Evolutionary conservation across 768 basidiomycete species (phyloP), one percentile per base, ranked within the genome.

Genomic region (Gymnopilus junonius): DNA sequence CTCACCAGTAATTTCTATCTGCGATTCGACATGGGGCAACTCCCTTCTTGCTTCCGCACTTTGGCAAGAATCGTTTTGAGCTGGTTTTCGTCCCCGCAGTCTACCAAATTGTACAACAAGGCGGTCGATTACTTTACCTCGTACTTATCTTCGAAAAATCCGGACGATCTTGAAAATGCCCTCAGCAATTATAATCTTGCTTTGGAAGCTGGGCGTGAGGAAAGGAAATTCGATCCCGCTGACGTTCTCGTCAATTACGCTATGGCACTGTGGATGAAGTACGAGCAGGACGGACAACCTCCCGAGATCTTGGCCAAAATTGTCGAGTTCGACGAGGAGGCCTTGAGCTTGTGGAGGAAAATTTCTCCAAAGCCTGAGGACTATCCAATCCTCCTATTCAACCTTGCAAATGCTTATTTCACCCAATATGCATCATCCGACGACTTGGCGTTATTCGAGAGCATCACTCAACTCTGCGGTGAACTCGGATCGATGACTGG

Each of bases 261-360:
- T 8, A 17, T 14, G 4, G 45, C 46, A n/a, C 20, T 59, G 14
- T 48, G 7, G 5, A 12, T 17, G 21, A 29, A 32, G 3, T 59
- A 50, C 23, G 21, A 34, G 3, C 14, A 15, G 7, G 20, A n/a
- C 5, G 50, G 27, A 11, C 42, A 37, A 34, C 31, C 43, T 2
- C 17, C 7, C 12, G 8, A 39, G 8, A 40, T 21, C 11, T n/a
- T 59, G 14, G 4, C 2, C 21, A n/a, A 37, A 11, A 32, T 59
- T n/a, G 48, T 59, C 34, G 32, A 35, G 34, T 27, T 59, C 1
- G 43, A 59, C 29, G 58, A 59, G 46, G 45, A 46, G 8, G 58
- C 58, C 8, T 31, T 48, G 10, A n/a, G 1, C 0, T 2, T 48
- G 14, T 59, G 29, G 40, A 40, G 32, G 17, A 1, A 7, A 6